Evolutionary conservation across 345 rosid genomes (phyloP), one percentile per base, ranked within the genome.

Genomic region (Heritiera littoralis): DNA sequence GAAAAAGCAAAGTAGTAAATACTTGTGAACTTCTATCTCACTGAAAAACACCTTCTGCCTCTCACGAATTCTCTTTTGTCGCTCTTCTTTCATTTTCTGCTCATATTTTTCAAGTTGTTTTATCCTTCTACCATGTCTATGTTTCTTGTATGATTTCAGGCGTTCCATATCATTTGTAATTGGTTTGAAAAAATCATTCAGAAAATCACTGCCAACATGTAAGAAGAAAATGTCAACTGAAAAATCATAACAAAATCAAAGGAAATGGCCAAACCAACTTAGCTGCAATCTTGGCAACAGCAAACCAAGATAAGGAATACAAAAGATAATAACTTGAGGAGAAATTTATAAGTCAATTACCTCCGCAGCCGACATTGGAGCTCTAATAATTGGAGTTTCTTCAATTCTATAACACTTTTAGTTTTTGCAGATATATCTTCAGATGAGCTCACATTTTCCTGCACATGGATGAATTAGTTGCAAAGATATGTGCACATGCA

Each of bases 31-130:
- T 87, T 94, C 98, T 77, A 94, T 88, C 86, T 94, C 98, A 74
- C 90, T 80, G 85, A 94, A 94, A 86, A 94, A 94, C 85, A 92
- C 97, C 90, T 94, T 94, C 88, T 94, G 98, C 85, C 96, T 89
- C 84, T 94, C 98, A 77, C 96, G 97, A 66, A 90, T 92, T 86
- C 98, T 92, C 92, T 90, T 94, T 61, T 91, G 94, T 67, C 98
- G 88, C 84, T 94, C 97, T 84, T 94, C 98, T 90, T 92, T 92
- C 97, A 92, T 92, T 85, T 89, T 94, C 85, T 86, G 92, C 85
- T 92, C 98, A 84, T 84, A 88, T 78, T 77, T 92, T 83, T 94
- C 98, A 61, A 94, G 92, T 76, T 94, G 98, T 82, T 88, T 92
- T 79, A 88, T 85, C 85, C 98, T 89, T 87, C 98, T 88, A 66